phyloP scores from a whole-genome alignment of 2,329 filamentous ascomycete species.

The Penicillium decumbens region DNA sequence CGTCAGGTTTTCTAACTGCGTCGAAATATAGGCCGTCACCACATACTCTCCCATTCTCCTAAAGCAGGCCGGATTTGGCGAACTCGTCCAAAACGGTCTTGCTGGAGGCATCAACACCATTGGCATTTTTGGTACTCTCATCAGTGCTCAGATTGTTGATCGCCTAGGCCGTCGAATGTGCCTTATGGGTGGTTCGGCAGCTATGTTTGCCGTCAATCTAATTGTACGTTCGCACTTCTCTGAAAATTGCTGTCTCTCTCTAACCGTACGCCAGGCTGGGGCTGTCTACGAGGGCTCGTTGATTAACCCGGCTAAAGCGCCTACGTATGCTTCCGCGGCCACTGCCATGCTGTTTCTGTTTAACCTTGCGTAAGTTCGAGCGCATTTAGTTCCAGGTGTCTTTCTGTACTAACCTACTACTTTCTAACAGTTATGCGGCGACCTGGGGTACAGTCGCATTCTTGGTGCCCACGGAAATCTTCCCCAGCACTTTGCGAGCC shows the following conservation, averaged over 20 bases:
- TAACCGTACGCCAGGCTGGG: conserved; percentile 32
- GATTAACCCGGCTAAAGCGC: conserved; percentile 33
- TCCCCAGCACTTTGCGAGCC: conserved; percentile 53
- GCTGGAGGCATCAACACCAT: conserved; percentile 51
- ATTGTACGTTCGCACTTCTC: conserved; percentile 26
- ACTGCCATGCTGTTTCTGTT: conserved; percentile 48
- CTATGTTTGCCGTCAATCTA: conserved; percentile 42
- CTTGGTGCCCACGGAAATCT: conserved; percentile 54
- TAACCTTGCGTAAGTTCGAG: conserved; percentile 22
- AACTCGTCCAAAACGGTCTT: conserved; percentile 42
- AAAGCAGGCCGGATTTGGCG: conserved; percentile 36
- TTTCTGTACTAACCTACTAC: neutral
- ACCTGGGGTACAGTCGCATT: conserved; percentile 52
- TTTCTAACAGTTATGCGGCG: conserved; percentile 41
- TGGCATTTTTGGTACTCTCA: conserved; percentile 50
- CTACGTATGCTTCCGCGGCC: conserved; percentile 43
- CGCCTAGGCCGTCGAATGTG: conserved; percentile 45
- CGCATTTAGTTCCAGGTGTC: neutral
- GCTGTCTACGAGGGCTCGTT: conserved; percentile 43
- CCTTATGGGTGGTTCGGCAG: conserved; percentile 39
- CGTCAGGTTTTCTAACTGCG: conserved; percentile 25
- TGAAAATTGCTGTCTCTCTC: neutral
- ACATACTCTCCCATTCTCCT: conserved; percentile 32
- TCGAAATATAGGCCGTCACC: conserved; percentile 31
- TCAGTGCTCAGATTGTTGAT: conserved; percentile 51